phyloP scores from a whole-genome alignment of 176 grass and related monocot genomes.

The Oryza nivara region DNA sequence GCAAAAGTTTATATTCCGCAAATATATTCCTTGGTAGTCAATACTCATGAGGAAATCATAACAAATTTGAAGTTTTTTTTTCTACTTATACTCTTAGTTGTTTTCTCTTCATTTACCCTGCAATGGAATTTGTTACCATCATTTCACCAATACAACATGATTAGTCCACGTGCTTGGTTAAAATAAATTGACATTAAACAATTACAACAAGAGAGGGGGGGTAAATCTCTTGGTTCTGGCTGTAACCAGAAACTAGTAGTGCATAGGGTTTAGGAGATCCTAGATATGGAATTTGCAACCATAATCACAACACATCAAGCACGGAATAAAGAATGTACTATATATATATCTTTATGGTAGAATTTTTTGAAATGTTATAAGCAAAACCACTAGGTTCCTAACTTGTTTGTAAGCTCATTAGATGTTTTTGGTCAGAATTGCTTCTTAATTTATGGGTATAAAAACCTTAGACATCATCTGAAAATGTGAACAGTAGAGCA shows the following conservation, averaged over 20 bases:
- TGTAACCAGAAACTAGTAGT: too few species aligned
- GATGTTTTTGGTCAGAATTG: neutral
- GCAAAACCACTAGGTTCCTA: neutral
- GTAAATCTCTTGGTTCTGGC: too few species aligned
- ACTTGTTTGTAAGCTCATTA: neutral
- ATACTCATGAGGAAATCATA: neutral
- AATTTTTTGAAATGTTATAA: too few species aligned
- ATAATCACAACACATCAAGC: neutral
- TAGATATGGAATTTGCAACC: too few species aligned
- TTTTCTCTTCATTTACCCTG: neutral
- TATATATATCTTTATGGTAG: neutral
- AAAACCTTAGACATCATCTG: neutral
- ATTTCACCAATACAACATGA: neutral
- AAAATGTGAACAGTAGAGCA: neutral
- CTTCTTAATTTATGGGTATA: too few species aligned
- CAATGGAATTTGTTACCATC: neutral
- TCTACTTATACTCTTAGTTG: neutral
- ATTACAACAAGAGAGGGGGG: too few species aligned
- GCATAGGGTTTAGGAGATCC: too few species aligned
- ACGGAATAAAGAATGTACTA: neutral
- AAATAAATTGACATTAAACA: neutral
- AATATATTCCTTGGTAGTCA: neutral
- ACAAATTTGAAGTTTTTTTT: conserved; percentile 11
- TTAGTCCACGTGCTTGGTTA: neutral
- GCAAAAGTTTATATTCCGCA: neutral